These are phyloP conservation scores for Colletotrichum neosansevieriae DNA, from an alignment of 2,329 filamentous ascomycete genomes.

Conservation along the genomic window DNA sequence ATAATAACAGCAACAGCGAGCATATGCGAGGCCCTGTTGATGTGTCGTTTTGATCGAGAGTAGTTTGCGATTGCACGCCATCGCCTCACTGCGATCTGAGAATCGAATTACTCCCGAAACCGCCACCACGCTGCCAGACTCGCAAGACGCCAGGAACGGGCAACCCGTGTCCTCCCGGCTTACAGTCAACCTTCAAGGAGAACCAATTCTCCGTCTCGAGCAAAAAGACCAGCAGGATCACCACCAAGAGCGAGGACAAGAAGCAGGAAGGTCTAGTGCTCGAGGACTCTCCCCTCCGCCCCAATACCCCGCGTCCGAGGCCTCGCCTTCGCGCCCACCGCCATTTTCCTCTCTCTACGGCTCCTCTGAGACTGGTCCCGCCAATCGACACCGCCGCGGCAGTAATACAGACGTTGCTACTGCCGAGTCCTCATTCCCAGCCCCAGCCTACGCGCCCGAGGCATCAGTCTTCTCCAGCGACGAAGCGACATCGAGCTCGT, in stretches of 20 bases:
- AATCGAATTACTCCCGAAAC: constrained; percentile 30
- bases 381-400: constrained; percentile 49
- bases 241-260: background rate
- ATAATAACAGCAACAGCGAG: background rate
- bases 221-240: constrained; percentile 31
- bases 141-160: constrained; percentile 58
- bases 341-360: constrained; percentile 72
- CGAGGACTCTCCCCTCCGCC: constrained; percentile 67
- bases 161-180: constrained; percentile 57
- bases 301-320: constrained; percentile 69
- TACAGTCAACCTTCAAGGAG: constrained; percentile 21
- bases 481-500: constrained; percentile 49
- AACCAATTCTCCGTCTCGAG: constrained; percentile 15
- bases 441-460: constrained; percentile 67
- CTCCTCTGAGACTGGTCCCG: constrained; percentile 52
- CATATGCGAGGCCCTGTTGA: background rate
- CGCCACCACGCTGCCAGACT: constrained; percentile 63
- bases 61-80: background rate
- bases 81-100: constrained; percentile 12
- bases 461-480: constrained; percentile 54
- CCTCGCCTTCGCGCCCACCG: constrained; percentile 65
- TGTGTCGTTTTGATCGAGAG: background rate
- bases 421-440: constrained; percentile 47
- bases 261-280: constrained; percentile 38
- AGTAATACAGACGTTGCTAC: constrained; percentile 18